Evolutionary conservation across 768 basidiomycete genomes (phyloP).

Genomic region (Pulveroboletus frians): DNA sequence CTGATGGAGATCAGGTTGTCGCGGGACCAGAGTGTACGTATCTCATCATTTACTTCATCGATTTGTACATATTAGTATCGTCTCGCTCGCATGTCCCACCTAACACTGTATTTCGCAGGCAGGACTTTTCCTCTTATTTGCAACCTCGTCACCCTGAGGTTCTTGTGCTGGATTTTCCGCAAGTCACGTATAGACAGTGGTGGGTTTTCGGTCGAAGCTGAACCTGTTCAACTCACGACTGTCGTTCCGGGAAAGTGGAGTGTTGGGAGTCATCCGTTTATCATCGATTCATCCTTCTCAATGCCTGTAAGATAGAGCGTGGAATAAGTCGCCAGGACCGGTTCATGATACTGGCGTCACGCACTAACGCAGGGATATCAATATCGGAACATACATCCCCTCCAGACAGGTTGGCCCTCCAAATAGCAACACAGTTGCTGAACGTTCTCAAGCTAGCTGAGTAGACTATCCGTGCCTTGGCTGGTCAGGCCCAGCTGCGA

Average conservation of each 20-base stretch:
- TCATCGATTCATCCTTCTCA: too few species aligned
- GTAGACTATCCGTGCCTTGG: too few species aligned
- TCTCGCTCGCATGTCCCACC: neutral
- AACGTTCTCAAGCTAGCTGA: neutral
- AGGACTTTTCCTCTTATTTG: constrained; percentile 18
- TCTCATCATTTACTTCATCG: constrained; percentile 19
- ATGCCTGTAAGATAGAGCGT: neutral
- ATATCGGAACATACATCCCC: neutral
- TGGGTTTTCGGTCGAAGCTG: neutral
- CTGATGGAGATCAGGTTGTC: constrained; percentile 13
- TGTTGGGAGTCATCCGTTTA: neutral
- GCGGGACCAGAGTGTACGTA: constrained; percentile 7
- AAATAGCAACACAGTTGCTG: neutral
- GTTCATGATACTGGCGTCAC: neutral
- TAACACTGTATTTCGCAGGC: constrained; percentile 5
- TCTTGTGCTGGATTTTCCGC: constrained; percentile 10
- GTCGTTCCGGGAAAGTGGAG: constrained; percentile 4
- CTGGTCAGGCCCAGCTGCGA: too few species aligned
- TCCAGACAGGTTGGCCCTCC: neutral
- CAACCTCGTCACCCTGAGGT: constrained; percentile 18
- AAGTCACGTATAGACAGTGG: constrained; percentile 1
- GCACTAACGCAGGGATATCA: neutral
- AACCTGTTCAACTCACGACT: constrained; percentile 13
- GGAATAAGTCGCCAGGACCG: neutral
- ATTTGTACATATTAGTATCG: constrained; percentile 19